Evolutionary conservation across 306 rosid species (phyloP).

Genomic region (Sphenostylis stenocarpa): DNA sequence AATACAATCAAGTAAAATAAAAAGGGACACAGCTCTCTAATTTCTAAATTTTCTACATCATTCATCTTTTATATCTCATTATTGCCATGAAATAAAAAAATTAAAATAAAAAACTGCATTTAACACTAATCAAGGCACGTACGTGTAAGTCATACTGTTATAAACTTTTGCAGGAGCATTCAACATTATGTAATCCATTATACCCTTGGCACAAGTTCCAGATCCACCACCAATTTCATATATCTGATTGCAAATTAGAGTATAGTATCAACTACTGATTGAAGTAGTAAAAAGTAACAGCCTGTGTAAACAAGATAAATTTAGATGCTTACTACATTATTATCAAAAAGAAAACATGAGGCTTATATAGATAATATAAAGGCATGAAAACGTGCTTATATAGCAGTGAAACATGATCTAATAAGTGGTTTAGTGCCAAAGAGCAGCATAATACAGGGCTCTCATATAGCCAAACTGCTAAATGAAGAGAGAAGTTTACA

Average conservation of each 20-base stretch:
- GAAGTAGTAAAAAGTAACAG: constrained; percentile 24
- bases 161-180: constrained; percentile 89
- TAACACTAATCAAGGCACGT: constrained; percentile 60
- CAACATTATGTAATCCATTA: constrained; percentile 95
- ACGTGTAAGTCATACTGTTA: constrained; percentile 87
- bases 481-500: constrained; percentile 19
- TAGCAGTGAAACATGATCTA: constrained; percentile 16
- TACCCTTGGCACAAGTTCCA: constrained; percentile 98
- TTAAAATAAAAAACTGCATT: no score
- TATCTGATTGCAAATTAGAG: constrained; percentile 69
- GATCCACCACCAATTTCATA: constrained; percentile 99
- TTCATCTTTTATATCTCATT: not conserved
- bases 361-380: not conserved
- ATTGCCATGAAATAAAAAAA: not conserved
- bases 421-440: constrained; percentile 12
- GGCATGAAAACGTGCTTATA: not conserved
- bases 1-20: not conserved
- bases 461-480: not conserved
- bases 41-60: constrained; percentile 7
- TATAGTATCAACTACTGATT: constrained; percentile 40
- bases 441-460: constrained; percentile 18
- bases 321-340: not conserved
- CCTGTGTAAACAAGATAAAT: constrained; percentile 14
- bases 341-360: constrained; percentile 11
- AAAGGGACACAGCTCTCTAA: not conserved